Conservation (phyloP, 352 stramenopile genomes). For the Globisporangium acanthophoron region DNA sequence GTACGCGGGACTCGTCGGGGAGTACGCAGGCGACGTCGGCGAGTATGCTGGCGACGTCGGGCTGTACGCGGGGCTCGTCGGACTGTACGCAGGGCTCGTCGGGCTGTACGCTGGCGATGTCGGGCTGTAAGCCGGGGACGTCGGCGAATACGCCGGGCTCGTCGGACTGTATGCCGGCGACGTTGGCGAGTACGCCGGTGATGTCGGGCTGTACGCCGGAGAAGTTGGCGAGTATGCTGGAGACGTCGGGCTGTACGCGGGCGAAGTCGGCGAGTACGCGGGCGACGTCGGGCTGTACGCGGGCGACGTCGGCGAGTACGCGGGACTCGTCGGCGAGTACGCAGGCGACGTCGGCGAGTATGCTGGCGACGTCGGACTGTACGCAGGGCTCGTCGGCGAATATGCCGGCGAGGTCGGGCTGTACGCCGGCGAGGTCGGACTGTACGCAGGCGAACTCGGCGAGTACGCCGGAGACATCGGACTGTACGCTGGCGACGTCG, state of each 20-base stretch:
- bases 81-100: conserved; percentile 87
- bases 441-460: conserved; percentile 57
- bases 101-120: conserved; percentile 83
- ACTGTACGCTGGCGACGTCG: conserved; percentile 86
- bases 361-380: conserved; percentile 50
- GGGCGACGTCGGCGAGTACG: conserved; percentile 70
- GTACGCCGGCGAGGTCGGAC: conserved; percentile 80
- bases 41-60: conserved; percentile 64
- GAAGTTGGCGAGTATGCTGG: conserved; percentile 32
- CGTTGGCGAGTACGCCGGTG: conserved; percentile 57
- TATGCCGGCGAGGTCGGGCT: conserved; percentile 76
- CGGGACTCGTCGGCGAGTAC: conserved; percentile 73
- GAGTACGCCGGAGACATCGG: conserved; percentile 88
- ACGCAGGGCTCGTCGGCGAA: conserved; percentile 58
- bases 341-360: conserved; percentile 68
- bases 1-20: conserved; percentile 78
- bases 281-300: conserved; percentile 45
- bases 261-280: conserved; percentile 51
- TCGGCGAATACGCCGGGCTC: conserved; percentile 85
- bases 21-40: conserved; percentile 68
- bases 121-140: conserved; percentile 38
- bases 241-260: conserved; percentile 40
- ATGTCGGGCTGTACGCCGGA: conserved; percentile 58
- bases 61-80: conserved; percentile 58
- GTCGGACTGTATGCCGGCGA: conserved; percentile 66